These are phyloP conservation scores for Hypericum perforatum DNA, from an alignment of 345 rosid genomes.

Conservation along the genomic window DNA sequence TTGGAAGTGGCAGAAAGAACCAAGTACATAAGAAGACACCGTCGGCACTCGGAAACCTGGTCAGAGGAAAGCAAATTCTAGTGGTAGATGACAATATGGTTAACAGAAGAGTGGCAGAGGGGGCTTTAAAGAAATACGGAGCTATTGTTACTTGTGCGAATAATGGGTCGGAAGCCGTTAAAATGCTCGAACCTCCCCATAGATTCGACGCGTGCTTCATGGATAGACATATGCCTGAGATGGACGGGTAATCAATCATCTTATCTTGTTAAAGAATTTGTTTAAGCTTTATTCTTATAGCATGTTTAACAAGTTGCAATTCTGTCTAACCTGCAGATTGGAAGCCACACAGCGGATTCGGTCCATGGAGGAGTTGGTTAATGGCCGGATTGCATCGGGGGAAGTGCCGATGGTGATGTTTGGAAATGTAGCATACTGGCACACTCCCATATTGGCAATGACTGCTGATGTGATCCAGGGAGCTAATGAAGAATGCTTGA, in stretches of 20 bases:
- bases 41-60: conserved; percentile 39
- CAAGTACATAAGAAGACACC: conserved; percentile 33
- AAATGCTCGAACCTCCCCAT: conserved; percentile 73
- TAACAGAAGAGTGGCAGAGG: conserved; percentile 92
- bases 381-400: conserved; percentile 41
- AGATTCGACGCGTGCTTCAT: conserved; percentile 83
- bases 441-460: conserved; percentile 77
- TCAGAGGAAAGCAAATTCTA: conserved; percentile 53
- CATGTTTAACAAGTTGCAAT: background rate
- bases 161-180: conserved; percentile 61
- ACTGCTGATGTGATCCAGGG: conserved; percentile 90
- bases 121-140: conserved; percentile 63
- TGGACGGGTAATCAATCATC: conserved; percentile 77
- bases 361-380: conserved; percentile 36
- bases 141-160: conserved; percentile 78
- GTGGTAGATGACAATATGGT: conserved; percentile 90
- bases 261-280: too few relatives aligned
- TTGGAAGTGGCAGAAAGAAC: conserved; percentile 47
- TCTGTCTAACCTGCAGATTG: conserved; percentile 41
- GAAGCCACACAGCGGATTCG: conserved; percentile 79
- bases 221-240: conserved; percentile 98
- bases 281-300: too few relatives aligned
- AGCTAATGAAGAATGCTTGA: conserved; percentile 56
- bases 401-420: conserved; percentile 35
- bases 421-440: conserved; percentile 42